Conservation (phyloP, 192 early-diverging fungal genomes). For the Backusella parvicylindrica region DNA sequence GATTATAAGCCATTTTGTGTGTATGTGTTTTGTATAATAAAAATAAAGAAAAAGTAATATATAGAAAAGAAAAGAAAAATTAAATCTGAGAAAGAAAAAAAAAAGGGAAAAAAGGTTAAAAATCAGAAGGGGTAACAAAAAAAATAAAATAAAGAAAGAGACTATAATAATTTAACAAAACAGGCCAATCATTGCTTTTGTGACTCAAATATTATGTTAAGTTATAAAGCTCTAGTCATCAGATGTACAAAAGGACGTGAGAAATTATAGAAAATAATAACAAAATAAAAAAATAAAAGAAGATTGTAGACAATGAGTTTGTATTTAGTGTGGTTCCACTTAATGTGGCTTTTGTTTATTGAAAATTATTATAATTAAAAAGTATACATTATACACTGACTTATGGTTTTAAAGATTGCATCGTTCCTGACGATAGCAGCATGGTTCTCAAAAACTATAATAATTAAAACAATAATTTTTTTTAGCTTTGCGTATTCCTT, state of each 20-base stretch:
- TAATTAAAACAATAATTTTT: background rate
- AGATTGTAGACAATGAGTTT: background rate
- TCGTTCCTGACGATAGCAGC: background rate
- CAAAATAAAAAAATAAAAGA: background rate
- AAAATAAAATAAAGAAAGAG: no score
- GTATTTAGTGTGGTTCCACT: background rate
- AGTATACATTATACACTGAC: background rate
- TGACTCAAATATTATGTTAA: background rate
- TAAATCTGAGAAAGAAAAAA: slow-evolving; percentile 9
- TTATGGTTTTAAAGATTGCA: background rate
- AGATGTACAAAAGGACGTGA: background rate
- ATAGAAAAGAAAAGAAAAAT: background rate
- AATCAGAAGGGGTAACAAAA: background rate
- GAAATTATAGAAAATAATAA: background rate
- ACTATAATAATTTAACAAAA: background rate
- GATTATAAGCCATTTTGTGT: slow-evolving; percentile 10
- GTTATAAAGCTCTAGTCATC: background rate
- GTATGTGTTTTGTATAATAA: no score
- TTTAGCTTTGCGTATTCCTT: background rate
- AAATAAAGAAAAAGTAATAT: background rate
- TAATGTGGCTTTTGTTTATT: background rate
- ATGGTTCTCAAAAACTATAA: background rate
- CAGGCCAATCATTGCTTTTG: background rate
- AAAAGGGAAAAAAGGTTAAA: slow-evolving; percentile 1
- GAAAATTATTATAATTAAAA: background rate